phyloP scores from a whole-genome alignment of 2,329 filamentous ascomycete genomes.

The Epichloe coenophiala region DNA sequence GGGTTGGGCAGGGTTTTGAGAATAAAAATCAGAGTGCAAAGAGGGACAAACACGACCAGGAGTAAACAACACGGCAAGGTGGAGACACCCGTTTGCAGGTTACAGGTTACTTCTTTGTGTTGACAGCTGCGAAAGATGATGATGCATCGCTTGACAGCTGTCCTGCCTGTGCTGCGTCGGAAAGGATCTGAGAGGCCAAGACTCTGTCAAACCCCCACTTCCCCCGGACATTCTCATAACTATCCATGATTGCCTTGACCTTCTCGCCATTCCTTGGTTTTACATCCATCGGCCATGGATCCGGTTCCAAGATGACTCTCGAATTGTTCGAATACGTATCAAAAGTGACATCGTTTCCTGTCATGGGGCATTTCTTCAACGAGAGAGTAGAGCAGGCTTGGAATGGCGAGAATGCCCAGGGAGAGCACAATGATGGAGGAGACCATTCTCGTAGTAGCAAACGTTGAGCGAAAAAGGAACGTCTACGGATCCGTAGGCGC shows the following conservation, averaged over 20 bases:
- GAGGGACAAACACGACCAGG: no score
- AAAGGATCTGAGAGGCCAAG: no score
- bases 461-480: neutral
- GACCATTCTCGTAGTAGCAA: neutral
- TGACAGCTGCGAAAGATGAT: no score
- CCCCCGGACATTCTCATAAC: slow-evolving; percentile 12
- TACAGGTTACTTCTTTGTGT: no score
- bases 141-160: no score
- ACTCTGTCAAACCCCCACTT: neutral
- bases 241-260: slow-evolving; percentile 22
- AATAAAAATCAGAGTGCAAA: no score
- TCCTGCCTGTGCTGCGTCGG: no score
- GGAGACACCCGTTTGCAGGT: no score
- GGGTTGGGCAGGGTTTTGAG: no score
- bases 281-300: slow-evolving; percentile 32
- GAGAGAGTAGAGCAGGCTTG: slow-evolving; percentile 28
- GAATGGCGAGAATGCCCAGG: slow-evolving; percentile 16
- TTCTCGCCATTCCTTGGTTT: slow-evolving; percentile 24
- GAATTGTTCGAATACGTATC: slow-evolving; percentile 37
- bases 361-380: slow-evolving; percentile 22
- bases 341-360: slow-evolving; percentile 28
- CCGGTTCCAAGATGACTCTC: slow-evolving; percentile 39
- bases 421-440: neutral
- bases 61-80: no score
- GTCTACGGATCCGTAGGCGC: no score